Base-by-base conservation (phyloP, 2,329 filamentous ascomycete species). In the Lomentospora prolificans region DNA sequence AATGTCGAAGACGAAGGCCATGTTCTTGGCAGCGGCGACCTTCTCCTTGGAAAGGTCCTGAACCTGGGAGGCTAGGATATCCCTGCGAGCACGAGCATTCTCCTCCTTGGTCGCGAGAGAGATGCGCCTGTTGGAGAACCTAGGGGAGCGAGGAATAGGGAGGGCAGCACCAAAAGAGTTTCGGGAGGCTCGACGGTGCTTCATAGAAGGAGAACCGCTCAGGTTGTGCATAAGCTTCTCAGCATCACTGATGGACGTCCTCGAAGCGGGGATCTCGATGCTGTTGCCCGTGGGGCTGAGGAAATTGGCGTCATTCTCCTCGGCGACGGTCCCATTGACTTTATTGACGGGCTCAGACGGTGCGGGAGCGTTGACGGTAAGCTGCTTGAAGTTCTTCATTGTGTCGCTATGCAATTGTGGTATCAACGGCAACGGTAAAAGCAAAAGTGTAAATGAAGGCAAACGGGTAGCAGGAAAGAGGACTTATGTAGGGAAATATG, bases 1-100 rank as follows among this genome's bases (percentile, higher is more conserved):
- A 66, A 99, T 95, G 63, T 90, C 87, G 61, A 90, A 91, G 64
- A 85, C 87, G 61, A 90, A 90, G 5, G 53, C 53, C 85, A 90
- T 89, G 73, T 89, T 84, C 77, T 89, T 89, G 57, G 85, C 86
- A 57, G 79, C 78, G 28, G 72, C 71, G 14, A 87, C 85, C 72
- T 86, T 87, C 62, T 84, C 79, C 57, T 77, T 70, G 62, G 79
- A 76, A 60, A 89, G 74, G 60, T 84, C 81, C 71, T 90, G 86
- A 19, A 88, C 75, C 69, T 88, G 85, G 3, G 83, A 80, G 36
- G 82, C 84, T 59, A 89, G 73, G 58, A 89, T 81, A 52, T 87
- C 84, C 30, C 85, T 80, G 3, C 82, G 79, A 50, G 81, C 12
- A 4, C 17, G 9, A 3, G 36, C 36, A 6, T n/a, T 41, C 22